phyloP scores from a whole-genome alignment of 257 asterid genomes.

The Coffea canephora region DNA sequence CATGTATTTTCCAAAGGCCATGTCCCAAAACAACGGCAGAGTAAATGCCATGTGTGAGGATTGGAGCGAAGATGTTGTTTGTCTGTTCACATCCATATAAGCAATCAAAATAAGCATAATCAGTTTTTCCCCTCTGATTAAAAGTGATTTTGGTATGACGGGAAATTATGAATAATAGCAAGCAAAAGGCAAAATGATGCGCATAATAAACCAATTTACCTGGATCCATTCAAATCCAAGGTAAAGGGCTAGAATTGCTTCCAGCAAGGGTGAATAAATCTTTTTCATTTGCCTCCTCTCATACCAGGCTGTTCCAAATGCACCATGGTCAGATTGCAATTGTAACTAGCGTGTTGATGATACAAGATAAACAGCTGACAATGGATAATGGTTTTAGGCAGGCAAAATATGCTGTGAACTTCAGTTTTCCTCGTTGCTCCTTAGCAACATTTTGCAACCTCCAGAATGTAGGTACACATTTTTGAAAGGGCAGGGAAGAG shows the following conservation, averaged over 20 bases:
- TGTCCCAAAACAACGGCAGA: slow-evolving; percentile 83
- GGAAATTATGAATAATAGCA: background rate
- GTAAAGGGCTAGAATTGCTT: slow-evolving; percentile 76
- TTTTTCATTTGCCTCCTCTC: slow-evolving; percentile 91
- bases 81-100: slow-evolving; percentile 42
- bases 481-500: background rate
- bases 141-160: background rate
- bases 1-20: slow-evolving; percentile 90
- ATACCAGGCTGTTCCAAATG: slow-evolving; percentile 67
- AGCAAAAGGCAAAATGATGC: background rate
- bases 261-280: slow-evolving; percentile 89
- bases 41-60: slow-evolving; percentile 87
- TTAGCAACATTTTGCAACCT: background rate
- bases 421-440: background rate
- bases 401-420: background rate
- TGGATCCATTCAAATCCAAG: slow-evolving; percentile 97
- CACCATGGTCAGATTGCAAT: background rate
- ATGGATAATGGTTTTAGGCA: background rate
- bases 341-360: too few species aligned
- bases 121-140: background rate
- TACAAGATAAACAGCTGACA: background rate
- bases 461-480: background rate
- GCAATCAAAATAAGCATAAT: background rate
- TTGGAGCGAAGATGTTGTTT: slow-evolving; percentile 80
- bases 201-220: slow-evolving; percentile 33